Conservation (phyloP, 441 rosid genomes). For the Mallotus repandus region DNA sequence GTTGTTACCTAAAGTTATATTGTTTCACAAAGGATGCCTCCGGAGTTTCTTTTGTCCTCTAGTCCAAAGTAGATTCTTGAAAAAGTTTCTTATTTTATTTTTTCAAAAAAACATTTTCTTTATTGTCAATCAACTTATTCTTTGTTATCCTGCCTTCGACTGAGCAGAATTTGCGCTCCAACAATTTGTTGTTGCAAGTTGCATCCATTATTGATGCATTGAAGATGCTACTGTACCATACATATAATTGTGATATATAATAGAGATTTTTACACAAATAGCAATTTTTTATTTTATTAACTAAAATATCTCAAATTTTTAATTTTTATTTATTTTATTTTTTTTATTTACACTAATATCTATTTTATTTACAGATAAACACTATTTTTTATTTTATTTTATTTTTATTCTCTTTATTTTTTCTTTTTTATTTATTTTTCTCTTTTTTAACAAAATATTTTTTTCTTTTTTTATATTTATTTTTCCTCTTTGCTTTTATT, state of each 20-base stretch:
- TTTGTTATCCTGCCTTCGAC: neutral
- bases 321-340: too few relatives aligned
- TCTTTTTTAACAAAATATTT: too few relatives aligned
- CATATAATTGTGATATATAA: neutral
- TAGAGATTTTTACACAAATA: too few relatives aligned
- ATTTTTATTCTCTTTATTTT: too few relatives aligned
- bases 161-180: neutral
- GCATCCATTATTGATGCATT: neutral
- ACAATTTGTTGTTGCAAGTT: neutral
- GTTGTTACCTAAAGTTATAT: neutral
- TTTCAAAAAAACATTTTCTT: neutral
- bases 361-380: too few relatives aligned
- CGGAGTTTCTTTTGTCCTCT: neutral
- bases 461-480: too few relatives aligned
- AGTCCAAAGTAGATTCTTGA: neutral
- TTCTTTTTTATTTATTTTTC: too few relatives aligned
- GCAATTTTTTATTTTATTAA: too few relatives aligned
- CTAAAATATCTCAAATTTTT: too few relatives aligned
- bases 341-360: too few relatives aligned
- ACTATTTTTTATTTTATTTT: too few relatives aligned
- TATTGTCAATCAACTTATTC: neutral
- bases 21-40: neutral
- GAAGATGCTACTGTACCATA: neutral
- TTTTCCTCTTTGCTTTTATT: too few relatives aligned
- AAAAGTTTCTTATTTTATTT: neutral